Conservation (phyloP, 1,284 basidiomycete species). For the Neotropicomus parvogracilis region DNA sequence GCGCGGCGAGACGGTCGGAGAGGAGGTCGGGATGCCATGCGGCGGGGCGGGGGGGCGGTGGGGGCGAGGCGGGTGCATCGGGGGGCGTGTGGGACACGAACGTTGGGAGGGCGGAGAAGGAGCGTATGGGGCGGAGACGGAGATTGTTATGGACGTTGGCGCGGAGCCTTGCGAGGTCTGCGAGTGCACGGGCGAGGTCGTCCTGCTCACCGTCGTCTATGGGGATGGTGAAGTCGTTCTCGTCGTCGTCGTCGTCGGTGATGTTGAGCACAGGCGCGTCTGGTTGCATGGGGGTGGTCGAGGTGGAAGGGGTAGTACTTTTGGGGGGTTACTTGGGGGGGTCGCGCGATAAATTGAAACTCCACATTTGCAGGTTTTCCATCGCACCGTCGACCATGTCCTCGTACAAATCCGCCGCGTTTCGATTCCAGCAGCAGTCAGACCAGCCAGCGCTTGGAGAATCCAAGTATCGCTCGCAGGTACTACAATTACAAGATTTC, state of each 20-base stretch:
- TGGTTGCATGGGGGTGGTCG: slow-evolving; percentile 26
- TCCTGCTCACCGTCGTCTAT: slow-evolving; percentile 32
- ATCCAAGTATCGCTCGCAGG: slow-evolving; percentile 49
- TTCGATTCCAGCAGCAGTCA: slow-evolving; percentile 38
- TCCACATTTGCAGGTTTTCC: slow-evolving; percentile 10
- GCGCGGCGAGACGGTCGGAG: slow-evolving; percentile 46
- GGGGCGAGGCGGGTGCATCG: slow-evolving; percentile 25
- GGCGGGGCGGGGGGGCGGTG: slow-evolving; percentile 18
- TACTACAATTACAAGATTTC: slow-evolving; percentile 67
- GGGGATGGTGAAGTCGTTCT: slow-evolving; percentile 20
- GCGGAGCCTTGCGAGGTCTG: slow-evolving; percentile 62
- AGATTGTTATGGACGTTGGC: slow-evolving; percentile 70
- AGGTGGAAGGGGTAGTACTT: slow-evolving; percentile 6
- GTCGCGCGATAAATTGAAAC: slow-evolving; percentile 32
- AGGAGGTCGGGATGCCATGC: slow-evolving; percentile 47
- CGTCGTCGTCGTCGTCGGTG: slow-evolving; percentile 14
- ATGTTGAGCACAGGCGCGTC: too few species aligned
- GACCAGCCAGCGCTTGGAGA: slow-evolving; percentile 30
- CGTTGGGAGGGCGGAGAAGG: slow-evolving; percentile 46
- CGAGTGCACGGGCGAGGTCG: slow-evolving; percentile 63
- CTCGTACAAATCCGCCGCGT: slow-evolving; percentile 47
- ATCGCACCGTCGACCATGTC: slow-evolving; percentile 37
- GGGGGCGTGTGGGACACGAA: too few species aligned
- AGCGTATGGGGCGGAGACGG: slow-evolving; percentile 68
- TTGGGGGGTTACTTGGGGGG: slow-evolving; percentile 23